Evolutionary conservation across 2,329 filamentous ascomycete genomes (phyloP).

Genomic region (Hypoxylon sp.): DNA sequence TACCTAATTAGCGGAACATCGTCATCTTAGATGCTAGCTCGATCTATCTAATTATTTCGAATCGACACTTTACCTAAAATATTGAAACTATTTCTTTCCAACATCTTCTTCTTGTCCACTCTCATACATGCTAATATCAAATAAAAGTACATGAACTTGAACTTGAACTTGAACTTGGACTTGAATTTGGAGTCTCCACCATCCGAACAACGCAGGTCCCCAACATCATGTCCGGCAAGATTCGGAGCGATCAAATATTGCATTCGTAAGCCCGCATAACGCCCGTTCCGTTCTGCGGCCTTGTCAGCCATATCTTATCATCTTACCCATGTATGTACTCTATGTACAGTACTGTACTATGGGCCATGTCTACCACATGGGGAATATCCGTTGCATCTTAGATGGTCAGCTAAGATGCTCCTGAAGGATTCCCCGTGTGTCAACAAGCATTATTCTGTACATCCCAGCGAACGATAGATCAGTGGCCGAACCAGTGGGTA

Average conservation of each 20-base stretch:
- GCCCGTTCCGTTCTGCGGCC: constrained; percentile 10
- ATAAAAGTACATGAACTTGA: too few species aligned
- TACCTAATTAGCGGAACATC: too few species aligned
- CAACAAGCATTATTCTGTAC: constrained; percentile 11
- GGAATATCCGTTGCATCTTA: constrained; percentile 28
- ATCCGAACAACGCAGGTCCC: constrained; percentile 33
- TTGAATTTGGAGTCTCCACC: constrained; percentile 20
- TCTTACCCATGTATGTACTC: neutral
- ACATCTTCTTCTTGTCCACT: constrained; percentile 1
- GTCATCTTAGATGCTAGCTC: constrained; percentile 8
- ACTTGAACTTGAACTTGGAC: too few species aligned
- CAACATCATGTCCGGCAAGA: constrained; percentile 38
- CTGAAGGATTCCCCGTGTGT: constrained; percentile 33
- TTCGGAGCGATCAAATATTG: constrained; percentile 19
- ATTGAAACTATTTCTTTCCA: constrained; percentile 2
- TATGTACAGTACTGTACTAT: neutral
- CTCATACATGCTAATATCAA: too few species aligned
- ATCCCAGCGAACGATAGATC: constrained; percentile 5
- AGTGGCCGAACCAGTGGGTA: too few species aligned
- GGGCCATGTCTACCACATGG: constrained; percentile 19
- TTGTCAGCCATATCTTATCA: constrained; percentile 25
- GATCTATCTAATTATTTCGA: constrained; percentile 2
- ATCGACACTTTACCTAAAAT: constrained; percentile 3
- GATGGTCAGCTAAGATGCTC: constrained; percentile 23
- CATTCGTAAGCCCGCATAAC: constrained; percentile 33